These are phyloP conservation scores for Prunus salicina DNA, from an alignment of 306 rosid genomes.

Conservation along the genomic window DNA sequence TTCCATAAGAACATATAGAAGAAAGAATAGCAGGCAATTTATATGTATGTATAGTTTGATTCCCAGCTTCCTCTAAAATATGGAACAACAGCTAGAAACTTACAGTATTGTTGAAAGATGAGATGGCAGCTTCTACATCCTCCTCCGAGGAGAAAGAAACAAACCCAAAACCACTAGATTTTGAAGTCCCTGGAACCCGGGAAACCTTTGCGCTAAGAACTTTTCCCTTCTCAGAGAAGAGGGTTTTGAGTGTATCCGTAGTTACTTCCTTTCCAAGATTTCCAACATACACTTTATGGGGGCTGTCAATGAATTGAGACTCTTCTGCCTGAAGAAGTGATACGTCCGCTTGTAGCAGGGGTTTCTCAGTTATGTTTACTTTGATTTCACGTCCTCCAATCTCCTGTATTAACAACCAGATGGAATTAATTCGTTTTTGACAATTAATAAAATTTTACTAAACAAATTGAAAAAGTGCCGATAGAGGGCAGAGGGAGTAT, in stretches of 20 bases:
- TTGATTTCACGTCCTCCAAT: constrained; percentile 79
- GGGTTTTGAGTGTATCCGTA: constrained; percentile 54
- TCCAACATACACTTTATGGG: constrained; percentile 93
- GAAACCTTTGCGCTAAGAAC: constrained; percentile 92
- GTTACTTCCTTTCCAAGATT: constrained; percentile 82
- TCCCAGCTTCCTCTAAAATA: constrained; percentile 12
- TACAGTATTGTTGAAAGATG: constrained; percentile 78
- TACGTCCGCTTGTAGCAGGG: constrained; percentile 39
- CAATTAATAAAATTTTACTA: background rate
- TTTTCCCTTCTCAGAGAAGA: constrained; percentile 70
- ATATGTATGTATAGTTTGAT: background rate
- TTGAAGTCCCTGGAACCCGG: constrained; percentile 88
- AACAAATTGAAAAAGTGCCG: background rate
- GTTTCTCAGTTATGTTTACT: constrained; percentile 86
- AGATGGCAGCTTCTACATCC: constrained; percentile 81
- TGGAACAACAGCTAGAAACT: constrained; percentile 34
- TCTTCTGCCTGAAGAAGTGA: constrained; percentile 65
- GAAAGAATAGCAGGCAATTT: constrained; percentile 1
- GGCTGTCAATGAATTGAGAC: constrained; percentile 69
- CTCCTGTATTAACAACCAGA: constrained; percentile 49
- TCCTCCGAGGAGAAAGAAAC: constrained; percentile 82
- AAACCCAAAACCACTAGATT: constrained; percentile 82
- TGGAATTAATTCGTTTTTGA: constrained; percentile 9
- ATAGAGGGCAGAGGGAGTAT: background rate
- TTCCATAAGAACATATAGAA: constrained; percentile 13